These are phyloP conservation scores for Pseudogymnoascus sp. DNA, from an alignment of 2,329 filamentous ascomycete species.

Conservation along the genomic window DNA sequence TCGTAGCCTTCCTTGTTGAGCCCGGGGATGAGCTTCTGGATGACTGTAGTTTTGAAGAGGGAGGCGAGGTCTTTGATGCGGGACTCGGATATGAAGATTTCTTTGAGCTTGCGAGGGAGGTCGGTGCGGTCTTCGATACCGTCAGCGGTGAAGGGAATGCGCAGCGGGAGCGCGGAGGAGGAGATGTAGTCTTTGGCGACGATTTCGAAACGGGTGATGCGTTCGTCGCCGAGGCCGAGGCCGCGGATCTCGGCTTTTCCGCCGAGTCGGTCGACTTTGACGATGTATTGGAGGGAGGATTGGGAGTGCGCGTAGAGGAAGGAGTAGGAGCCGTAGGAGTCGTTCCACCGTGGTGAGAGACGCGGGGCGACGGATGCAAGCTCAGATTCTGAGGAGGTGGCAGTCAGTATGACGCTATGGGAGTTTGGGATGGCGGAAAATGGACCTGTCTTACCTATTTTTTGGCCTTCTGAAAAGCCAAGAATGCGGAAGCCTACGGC, in stretches of 20 bases:
- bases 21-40: slow-evolving; percentile 75
- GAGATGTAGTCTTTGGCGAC: slow-evolving; percentile 68
- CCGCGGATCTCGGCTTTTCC: slow-evolving; percentile 77
- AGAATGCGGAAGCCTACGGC: slow-evolving; percentile 72
- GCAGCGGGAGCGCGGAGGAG: slow-evolving; percentile 45
- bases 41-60: slow-evolving; percentile 67
- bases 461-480: slow-evolving; percentile 77
- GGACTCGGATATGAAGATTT: slow-evolving; percentile 65
- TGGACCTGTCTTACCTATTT: slow-evolving; percentile 45
- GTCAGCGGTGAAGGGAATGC: slow-evolving; percentile 41
- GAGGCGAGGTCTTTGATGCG: slow-evolving; percentile 62
- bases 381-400: slow-evolving; percentile 40
- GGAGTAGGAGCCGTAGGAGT: slow-evolving; percentile 58
- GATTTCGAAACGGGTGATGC: slow-evolving; percentile 70
- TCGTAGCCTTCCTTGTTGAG: slow-evolving; percentile 73
- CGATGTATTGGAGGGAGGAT: slow-evolving; percentile 73
- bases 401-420: slow-evolving; percentile 8
- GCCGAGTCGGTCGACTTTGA: slow-evolving; percentile 76
- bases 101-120: slow-evolving; percentile 41
- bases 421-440: slow-evolving; percentile 10
- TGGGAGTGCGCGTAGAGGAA: slow-evolving; percentile 85
- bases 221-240: slow-evolving; percentile 71
- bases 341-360: slow-evolving; percentile 75
- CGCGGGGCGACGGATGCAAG: slow-evolving; percentile 50
- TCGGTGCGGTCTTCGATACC: slow-evolving; percentile 45